Percentiles rank a stretch among this genome's conserved stretches.
These are phyloP conservation scores for Leccinum ponderosum DNA, from an alignment of 1,284 basidiomycete species.

Conservation along the genomic window DNA sequence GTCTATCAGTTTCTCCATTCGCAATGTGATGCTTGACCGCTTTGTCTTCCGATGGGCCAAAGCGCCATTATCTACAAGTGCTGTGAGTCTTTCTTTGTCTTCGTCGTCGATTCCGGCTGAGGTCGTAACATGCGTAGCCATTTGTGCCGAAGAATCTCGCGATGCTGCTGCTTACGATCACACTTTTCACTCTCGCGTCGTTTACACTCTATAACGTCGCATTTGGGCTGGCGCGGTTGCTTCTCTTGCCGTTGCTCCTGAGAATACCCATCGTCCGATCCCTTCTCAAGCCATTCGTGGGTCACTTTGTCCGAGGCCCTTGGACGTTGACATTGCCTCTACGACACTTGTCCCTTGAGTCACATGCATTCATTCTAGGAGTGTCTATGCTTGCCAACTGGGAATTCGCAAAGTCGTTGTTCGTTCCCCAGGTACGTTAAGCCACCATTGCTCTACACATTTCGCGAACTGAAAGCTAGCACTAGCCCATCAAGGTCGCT, in stretches of 20 bases:
- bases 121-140: constrained; percentile 18
- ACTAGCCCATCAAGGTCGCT: constrained; percentile 46
- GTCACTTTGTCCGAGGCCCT: constrained; percentile 59
- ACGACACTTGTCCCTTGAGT: constrained; percentile 45
- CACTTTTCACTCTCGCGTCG: constrained; percentile 42
- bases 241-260: constrained; percentile 52
- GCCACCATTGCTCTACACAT: neutral
- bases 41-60: constrained; percentile 45
- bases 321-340: constrained; percentile 54
- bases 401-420: constrained; percentile 61
- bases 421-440: constrained; percentile 50
- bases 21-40: constrained; percentile 60
- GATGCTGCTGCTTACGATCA: constrained; percentile 37
- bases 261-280: constrained; percentile 50
- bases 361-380: constrained; percentile 49
- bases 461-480: neutral
- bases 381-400: constrained; percentile 52
- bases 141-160: constrained; percentile 20
- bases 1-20: constrained; percentile 47
- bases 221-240: constrained; percentile 45
- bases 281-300: constrained; percentile 56
- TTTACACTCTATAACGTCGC: constrained; percentile 39
- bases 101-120: neutral
- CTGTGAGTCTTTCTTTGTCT: constrained; percentile 16
- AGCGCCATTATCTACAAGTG: constrained; percentile 8